Percentiles rank a stretch among this genome's conserved stretches.
Conservation (phyloP, 208 protist genomes). For the Acanthamoeba royreba region DNA sequence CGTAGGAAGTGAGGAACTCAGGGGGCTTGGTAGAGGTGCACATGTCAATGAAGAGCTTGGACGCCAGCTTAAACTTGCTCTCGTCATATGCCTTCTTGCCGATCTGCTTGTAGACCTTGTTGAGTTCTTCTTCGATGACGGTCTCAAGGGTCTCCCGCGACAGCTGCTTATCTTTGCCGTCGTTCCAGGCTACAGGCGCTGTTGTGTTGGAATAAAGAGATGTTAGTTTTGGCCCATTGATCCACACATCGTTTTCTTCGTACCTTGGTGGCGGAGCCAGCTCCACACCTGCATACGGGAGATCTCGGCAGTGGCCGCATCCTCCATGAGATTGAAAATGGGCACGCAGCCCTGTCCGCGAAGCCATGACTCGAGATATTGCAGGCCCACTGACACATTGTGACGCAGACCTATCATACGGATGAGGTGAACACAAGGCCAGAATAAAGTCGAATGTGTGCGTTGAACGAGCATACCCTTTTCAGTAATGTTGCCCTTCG, state of each 20-base stretch:
- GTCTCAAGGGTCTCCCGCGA: neutral
- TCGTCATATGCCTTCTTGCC: constrained; percentile 31
- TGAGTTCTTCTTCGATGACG: constrained; percentile 45
- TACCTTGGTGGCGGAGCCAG: constrained; percentile 41
- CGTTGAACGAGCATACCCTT: no score
- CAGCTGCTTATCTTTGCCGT: neutral
- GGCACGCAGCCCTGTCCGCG: constrained; percentile 53
- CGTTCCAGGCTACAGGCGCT: neutral
- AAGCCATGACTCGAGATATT: constrained; percentile 51
- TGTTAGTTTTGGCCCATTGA: neutral
- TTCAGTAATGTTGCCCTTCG: neutral
- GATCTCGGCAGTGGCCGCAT: constrained; percentile 65
- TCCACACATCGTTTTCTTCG: neutral
- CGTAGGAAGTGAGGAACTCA: neutral
- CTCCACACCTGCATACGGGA: constrained; percentile 55
- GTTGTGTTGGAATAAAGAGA: neutral
- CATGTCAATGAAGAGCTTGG: neutral
- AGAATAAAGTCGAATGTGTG: no score
- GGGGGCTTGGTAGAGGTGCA: neutral
- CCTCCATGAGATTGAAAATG: constrained; percentile 55
- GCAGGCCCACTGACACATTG: no score
- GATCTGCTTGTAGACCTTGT: neutral
- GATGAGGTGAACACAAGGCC: no score
- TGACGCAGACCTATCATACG: no score
- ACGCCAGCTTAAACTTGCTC: neutral